Evolutionary conservation across 2,329 filamentous ascomycete species (phyloP).

Genomic region (Geosmithia putterillii): DNA sequence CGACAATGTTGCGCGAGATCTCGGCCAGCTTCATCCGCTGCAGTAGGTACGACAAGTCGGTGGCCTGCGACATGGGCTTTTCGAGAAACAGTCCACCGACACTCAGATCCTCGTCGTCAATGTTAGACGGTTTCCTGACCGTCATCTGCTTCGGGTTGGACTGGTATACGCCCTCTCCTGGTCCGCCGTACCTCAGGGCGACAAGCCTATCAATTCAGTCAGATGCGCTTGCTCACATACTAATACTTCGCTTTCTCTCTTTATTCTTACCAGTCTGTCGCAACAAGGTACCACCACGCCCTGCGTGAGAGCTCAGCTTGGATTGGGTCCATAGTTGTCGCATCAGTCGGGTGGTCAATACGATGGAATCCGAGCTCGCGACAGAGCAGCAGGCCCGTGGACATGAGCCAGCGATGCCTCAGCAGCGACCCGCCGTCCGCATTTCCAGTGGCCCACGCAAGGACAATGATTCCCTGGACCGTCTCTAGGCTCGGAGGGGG

Average conservation of each 20-base stretch:
- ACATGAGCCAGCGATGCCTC: slow-evolving; percentile 9
- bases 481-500: slow-evolving; percentile 7
- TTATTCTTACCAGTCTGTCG: slow-evolving; percentile 25
- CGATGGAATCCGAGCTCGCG: slow-evolving; percentile 19
- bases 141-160: slow-evolving; percentile 26
- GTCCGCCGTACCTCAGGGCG: slow-evolving; percentile 5
- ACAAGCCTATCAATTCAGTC: slow-evolving; percentile 15
- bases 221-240: no score
- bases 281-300: slow-evolving; percentile 27
- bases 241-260: no score
- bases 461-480: slow-evolving; percentile 12
- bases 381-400: slow-evolving; percentile 2
- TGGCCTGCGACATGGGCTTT: slow-evolving; percentile 20
- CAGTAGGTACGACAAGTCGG: slow-evolving; percentile 29
- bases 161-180: slow-evolving; percentile 24
- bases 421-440: slow-evolving; percentile 12
- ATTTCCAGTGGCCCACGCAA: slow-evolving; percentile 13
- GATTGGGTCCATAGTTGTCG: slow-evolving; percentile 7
- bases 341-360: slow-evolving; percentile 15
- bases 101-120: slow-evolving; percentile 23
- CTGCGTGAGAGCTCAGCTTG: slow-evolving; percentile 24
- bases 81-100: slow-evolving; percentile 8
- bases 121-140: slow-evolving; percentile 24
- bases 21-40: slow-evolving; percentile 25
- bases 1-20: slow-evolving; percentile 24